Conservation (phyloP, 495 filamentous ascomycete genomes). For the Daldinia childiae region DNA sequence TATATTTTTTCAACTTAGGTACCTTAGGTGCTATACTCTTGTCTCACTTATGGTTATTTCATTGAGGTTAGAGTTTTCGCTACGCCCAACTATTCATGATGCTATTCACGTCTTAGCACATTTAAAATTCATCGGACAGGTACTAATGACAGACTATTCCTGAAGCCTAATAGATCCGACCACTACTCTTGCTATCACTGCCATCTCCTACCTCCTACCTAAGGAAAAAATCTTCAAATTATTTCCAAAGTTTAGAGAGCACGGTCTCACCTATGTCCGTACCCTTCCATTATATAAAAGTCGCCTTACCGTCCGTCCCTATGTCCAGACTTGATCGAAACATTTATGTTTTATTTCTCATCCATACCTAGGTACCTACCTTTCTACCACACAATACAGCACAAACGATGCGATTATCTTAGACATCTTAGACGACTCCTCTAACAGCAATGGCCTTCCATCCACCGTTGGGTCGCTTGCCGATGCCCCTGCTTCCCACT, state of each 20-base stretch:
- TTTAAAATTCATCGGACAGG: too few species aligned
- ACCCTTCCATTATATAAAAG: too few species aligned
- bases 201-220: too few species aligned
- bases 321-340: neutral
- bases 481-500: neutral
- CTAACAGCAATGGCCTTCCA: neutral
- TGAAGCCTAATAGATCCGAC: neutral
- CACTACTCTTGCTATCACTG: too few species aligned
- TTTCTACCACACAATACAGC: neutral
- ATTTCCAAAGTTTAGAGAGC: too few species aligned
- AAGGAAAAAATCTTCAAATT: too few species aligned
- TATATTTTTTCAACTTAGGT: conserved; percentile 1
- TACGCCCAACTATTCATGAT: neutral
- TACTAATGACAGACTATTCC: neutral
- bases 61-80: neutral
- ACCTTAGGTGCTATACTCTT: neutral
- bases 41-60: neutral
- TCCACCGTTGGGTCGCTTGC: neutral
- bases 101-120: neutral
- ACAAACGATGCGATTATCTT: neutral
- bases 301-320: too few species aligned
- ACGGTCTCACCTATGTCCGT: too few species aligned
- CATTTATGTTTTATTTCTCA: neutral
- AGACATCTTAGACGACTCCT: neutral
- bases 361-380: neutral